phyloP scores from a whole-genome alignment of 192 early-diverging fungal species.

The Entomortierella parvispora region DNA sequence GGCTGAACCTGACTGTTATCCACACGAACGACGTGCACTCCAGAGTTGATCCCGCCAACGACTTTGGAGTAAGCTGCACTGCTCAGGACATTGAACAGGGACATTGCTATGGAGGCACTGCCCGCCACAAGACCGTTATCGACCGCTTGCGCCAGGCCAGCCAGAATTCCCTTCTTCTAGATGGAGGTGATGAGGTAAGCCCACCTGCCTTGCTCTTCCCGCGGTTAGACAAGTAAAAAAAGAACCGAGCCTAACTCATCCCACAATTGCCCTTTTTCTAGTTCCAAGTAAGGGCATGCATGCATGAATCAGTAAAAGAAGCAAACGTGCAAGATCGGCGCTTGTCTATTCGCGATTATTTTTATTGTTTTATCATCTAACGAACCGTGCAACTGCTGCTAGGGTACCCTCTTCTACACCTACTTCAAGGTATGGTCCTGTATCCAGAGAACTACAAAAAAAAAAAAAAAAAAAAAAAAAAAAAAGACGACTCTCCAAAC shows the following conservation, averaged over 20 bases:
- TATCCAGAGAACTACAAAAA: background rate
- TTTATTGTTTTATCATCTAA: background rate
- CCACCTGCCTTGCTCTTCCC: background rate
- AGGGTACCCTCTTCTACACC: constrained; percentile 74
- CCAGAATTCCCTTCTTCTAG: constrained; percentile 67
- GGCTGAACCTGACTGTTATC: constrained; percentile 52
- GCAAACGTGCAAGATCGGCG: constrained; percentile 10
- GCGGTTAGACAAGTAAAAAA: too few relatives aligned
- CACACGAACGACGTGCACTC: constrained; percentile 59
- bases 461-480: background rate
- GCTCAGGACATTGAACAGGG: constrained; percentile 26
- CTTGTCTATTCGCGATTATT: constrained; percentile 13
- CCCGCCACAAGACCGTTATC: constrained; percentile 69
- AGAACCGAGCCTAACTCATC: too few relatives aligned
- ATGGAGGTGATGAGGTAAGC: constrained; percentile 76
- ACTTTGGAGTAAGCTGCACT: constrained; percentile 42
- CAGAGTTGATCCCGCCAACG: constrained; percentile 46
- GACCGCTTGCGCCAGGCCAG: constrained; percentile 60
- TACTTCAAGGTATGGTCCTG: constrained; percentile 62
- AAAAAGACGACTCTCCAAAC: background rate
- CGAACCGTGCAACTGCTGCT: background rate
- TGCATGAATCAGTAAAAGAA: background rate
- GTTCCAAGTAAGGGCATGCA: constrained; percentile 21
- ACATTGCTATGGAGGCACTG: constrained; percentile 66
- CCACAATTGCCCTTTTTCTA: background rate